These are phyloP conservation scores for Ophioceras dolichostomum DNA, from an alignment of 2,329 filamentous ascomycete genomes.

Conservation along the genomic window DNA sequence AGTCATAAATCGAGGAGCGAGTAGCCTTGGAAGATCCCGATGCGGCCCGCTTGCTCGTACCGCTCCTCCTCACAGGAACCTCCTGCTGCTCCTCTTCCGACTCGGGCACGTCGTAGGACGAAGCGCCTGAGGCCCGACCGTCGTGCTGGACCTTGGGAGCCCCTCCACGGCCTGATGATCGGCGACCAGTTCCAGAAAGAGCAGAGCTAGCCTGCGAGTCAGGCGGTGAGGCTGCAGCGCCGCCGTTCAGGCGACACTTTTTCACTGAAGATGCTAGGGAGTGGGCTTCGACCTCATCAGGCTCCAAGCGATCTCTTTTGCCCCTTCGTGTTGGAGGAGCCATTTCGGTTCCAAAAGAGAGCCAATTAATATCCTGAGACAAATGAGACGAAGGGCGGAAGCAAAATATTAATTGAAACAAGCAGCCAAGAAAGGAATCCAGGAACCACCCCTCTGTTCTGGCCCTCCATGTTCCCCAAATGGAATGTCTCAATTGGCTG, in stretches of 20 bases:
- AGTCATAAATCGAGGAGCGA: conserved; percentile 8
- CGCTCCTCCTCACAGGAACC: background rate
- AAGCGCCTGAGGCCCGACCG: too few relatives aligned
- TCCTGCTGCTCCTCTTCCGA: conserved; percentile 9
- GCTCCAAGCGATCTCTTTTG: background rate
- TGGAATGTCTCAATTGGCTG: background rate
- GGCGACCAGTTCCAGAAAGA: too few relatives aligned
- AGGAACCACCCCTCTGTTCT: background rate
- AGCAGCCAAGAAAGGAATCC: background rate
- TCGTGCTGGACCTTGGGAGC: too few relatives aligned
- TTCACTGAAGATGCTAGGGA: conserved; percentile 4
- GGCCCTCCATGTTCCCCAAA: background rate
- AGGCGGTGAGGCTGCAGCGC: conserved; percentile 7
- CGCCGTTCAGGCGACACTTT: conserved; percentile 7
- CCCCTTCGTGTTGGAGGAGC: too few relatives aligned
- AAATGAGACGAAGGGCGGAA: too few relatives aligned
- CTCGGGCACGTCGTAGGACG: conserved; percentile 13
- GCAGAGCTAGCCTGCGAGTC: conserved; percentile 10
- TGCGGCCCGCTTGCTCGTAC: background rate
- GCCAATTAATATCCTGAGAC: too few relatives aligned
- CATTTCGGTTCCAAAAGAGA: too few relatives aligned
- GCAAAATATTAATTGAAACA: too few relatives aligned
- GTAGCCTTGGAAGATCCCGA: background rate
- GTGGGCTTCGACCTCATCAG: background rate
- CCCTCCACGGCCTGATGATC: too few relatives aligned